These are phyloP conservation scores for Phtheirospermum japonicum DNA, from an alignment of 257 asterid species.

Conservation along the genomic window DNA sequence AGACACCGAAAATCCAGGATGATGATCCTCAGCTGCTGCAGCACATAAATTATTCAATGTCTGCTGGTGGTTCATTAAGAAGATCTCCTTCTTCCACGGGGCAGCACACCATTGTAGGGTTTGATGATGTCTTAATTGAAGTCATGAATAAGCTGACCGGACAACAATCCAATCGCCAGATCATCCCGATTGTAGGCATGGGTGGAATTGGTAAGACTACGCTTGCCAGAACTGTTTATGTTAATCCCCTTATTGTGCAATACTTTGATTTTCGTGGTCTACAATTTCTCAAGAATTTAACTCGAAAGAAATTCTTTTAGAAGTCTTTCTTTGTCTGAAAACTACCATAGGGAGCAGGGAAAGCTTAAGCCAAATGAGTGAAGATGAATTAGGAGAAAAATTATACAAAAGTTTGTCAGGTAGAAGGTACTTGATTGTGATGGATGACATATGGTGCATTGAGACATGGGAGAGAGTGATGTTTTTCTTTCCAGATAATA, in stretches of 20 bases:
- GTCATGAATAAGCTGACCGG: background rate
- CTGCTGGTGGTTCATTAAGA: too few relatives aligned
- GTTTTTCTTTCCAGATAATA: background rate
- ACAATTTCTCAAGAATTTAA: background rate
- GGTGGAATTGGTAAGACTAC: conserved; percentile 4
- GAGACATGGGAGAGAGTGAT: background rate
- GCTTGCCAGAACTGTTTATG: background rate
- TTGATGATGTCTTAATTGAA: background rate
- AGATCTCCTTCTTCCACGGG: background rate
- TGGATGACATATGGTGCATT: conserved; percentile 9
- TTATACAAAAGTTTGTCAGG: background rate
- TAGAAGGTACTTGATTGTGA: background rate
- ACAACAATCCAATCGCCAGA: background rate
- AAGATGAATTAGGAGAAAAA: background rate
- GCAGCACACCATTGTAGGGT: conserved; percentile 17
- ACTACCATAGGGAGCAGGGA: too few relatives aligned
- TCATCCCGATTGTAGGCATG: background rate
- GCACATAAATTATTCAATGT: too few relatives aligned
- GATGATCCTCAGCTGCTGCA: background rate
- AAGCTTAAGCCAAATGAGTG: background rate
- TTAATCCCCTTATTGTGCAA: background rate
- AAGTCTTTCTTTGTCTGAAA: background rate
- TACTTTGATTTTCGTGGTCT: background rate
- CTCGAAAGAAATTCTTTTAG: background rate
- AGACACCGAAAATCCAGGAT: too few relatives aligned